These are phyloP conservation scores for Saitozyma podzolica DNA, from an alignment of 768 basidiomycete genomes.

Conservation along the genomic window DNA sequence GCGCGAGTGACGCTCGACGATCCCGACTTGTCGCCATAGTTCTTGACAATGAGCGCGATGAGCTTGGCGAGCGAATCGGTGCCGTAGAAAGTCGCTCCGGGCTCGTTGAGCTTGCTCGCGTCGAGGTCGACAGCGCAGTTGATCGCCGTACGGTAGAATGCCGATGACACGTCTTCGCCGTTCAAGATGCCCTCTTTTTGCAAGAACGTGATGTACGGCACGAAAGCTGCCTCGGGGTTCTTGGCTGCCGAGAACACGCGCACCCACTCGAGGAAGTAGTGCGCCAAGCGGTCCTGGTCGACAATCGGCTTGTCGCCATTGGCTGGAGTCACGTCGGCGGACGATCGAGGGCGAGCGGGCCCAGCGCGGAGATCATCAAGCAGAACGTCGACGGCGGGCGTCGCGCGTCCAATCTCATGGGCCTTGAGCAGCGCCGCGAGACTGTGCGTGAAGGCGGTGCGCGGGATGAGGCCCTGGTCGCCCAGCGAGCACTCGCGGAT, in stretches of 20 bases:
- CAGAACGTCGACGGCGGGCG: slow-evolving; percentile 56
- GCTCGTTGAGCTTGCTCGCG: slow-evolving; percentile 53
- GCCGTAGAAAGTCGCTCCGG: slow-evolving; percentile 77
- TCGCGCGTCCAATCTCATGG: slow-evolving; percentile 70
- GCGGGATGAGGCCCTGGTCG: slow-evolving; percentile 72
- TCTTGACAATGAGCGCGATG: slow-evolving; percentile 98
- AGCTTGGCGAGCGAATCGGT: slow-evolving; percentile 93
- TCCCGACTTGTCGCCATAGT: slow-evolving; percentile 89
- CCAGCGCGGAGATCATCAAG: slow-evolving; percentile 68
- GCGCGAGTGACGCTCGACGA: slow-evolving; percentile 92
- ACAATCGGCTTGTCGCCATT: slow-evolving; percentile 20
- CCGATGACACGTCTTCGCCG: slow-evolving; percentile 90
- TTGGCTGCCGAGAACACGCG: slow-evolving; percentile 86
- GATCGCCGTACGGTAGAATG: slow-evolving; percentile 97
- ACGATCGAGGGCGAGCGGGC: slow-evolving; percentile 14
- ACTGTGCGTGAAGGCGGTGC: slow-evolving; percentile 73
- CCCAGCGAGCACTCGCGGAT: slow-evolving; percentile 81
- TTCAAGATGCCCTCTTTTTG: slow-evolving; percentile 96
- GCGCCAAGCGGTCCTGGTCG: slow-evolving; percentile 53
- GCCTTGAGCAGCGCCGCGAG: slow-evolving; percentile 79
- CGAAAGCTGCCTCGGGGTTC: slow-evolving; percentile 85
- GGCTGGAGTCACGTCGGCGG: slow-evolving; percentile 7
- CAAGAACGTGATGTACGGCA: slow-evolving; percentile 93
- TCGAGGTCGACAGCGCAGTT: slow-evolving; percentile 91
- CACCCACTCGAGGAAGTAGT: slow-evolving; percentile 72